phyloP scores from a whole-genome alignment of 1,139 yeast genomes.

The Nakaseomyces kungkrabaensis region DNA sequence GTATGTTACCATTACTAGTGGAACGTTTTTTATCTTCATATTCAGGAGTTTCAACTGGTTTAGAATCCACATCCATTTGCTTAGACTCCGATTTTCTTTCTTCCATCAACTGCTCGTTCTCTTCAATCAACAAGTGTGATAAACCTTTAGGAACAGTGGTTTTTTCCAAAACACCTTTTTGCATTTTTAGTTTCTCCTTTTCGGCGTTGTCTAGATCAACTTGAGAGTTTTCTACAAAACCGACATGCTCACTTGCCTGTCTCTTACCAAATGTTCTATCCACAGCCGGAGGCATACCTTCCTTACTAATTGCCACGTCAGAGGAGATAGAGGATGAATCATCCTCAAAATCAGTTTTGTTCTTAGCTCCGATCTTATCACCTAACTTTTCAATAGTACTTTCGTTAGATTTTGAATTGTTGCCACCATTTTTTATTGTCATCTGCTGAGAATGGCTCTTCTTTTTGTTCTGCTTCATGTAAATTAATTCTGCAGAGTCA shows the following conservation, averaged over 20 bases:
- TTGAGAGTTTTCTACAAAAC: slow-evolving; percentile 27
- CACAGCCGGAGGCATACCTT: slow-evolving; percentile 48
- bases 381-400: background rate
- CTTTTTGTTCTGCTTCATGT: slow-evolving; percentile 13
- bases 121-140: slow-evolving; percentile 34
- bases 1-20: background rate
- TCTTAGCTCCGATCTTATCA: background rate
- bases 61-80: background rate
- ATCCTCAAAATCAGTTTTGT: slow-evolving; percentile 2
- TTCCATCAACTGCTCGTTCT: slow-evolving; percentile 11
- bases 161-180: slow-evolving; percentile 39
- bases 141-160: slow-evolving; percentile 42
- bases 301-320: slow-evolving; percentile 6
- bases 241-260: slow-evolving; percentile 24
- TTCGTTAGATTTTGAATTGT: background rate
- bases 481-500: slow-evolving; percentile 41
- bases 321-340: slow-evolving; percentile 1
- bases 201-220: slow-evolving; percentile 35
- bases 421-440: background rate
- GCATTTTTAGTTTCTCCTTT: slow-evolving; percentile 37
- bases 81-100: background rate
- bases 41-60: slow-evolving; percentile 1
- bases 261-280: slow-evolving; percentile 33
- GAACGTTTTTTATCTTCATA: background rate
- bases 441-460: slow-evolving; percentile 1